Evolutionary conservation across 306 rosid species (phyloP).

Genomic region (Bauhinia variegata): DNA sequence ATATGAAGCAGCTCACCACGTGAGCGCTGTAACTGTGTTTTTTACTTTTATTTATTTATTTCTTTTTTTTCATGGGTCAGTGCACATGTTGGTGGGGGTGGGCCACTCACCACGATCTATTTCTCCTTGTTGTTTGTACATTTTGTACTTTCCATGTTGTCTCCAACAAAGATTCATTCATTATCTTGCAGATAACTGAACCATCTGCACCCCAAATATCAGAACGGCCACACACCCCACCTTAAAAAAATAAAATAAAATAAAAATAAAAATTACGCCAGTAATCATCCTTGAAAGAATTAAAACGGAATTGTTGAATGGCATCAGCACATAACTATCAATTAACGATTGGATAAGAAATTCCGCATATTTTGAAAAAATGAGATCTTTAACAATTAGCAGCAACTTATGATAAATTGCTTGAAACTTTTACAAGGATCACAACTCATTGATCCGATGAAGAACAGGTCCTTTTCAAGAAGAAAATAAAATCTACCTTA

Average conservation of each 20-base stretch:
- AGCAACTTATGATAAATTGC: background rate
- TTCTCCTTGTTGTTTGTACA: slow-evolving; percentile 20
- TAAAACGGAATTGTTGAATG: background rate
- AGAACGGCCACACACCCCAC: too few relatives aligned
- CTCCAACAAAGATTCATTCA: slow-evolving; percentile 33
- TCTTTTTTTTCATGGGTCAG: background rate
- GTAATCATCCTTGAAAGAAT: background rate
- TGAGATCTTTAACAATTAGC: background rate
- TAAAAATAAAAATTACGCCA: too few relatives aligned
- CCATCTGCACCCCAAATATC: background rate
- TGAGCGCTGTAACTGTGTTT: slow-evolving; percentile 19
- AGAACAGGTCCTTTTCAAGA: slow-evolving; percentile 1
- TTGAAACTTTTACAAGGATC: background rate
- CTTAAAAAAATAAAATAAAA: too few relatives aligned
- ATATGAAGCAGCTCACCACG: slow-evolving; percentile 23
- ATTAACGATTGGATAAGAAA: too few relatives aligned
- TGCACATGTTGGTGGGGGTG: slow-evolving; percentile 7
- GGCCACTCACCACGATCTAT: slow-evolving; percentile 33
- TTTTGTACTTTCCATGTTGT: slow-evolving; percentile 22
- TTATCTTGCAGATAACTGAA: slow-evolving; percentile 3
- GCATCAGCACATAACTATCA: too few relatives aligned
- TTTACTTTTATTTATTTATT: too few relatives aligned
- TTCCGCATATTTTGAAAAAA: background rate
- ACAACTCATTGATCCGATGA: background rate
- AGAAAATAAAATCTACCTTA: background rate